These are phyloP conservation scores for Leccinellum luteum DNA, from an alignment of 768 basidiomycete genomes.

Conservation along the genomic window DNA sequence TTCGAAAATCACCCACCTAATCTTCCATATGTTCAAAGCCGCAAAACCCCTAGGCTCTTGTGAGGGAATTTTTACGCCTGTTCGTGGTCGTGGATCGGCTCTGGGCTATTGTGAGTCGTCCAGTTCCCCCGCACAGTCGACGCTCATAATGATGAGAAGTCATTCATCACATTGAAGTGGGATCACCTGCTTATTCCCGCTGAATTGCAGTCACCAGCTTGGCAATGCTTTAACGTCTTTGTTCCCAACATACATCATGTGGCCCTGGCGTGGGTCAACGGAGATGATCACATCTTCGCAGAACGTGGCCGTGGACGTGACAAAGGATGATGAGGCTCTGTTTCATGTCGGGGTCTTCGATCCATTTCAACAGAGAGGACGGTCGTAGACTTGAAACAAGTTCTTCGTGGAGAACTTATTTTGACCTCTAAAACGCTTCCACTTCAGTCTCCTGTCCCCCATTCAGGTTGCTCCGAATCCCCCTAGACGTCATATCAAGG, in stretches of 20 bases:
- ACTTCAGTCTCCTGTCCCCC: neutral
- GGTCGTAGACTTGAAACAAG: neutral
- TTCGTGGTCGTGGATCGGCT: neutral
- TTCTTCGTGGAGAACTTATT: neutral
- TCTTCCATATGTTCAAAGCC: neutral
- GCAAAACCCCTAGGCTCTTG: neutral
- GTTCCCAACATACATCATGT: neutral
- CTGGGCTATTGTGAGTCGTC: neutral
- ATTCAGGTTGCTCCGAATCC: neutral
- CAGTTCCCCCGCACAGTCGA: slow-evolving; percentile 12
- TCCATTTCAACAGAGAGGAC: neutral
- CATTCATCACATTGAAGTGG: slow-evolving; percentile 8
- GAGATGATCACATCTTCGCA: slow-evolving; percentile 22
- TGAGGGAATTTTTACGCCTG: neutral
- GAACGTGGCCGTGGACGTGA: slow-evolving; percentile 9
- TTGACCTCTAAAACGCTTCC: neutral
- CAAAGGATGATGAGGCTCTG: neutral
- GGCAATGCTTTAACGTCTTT: slow-evolving; percentile 2
- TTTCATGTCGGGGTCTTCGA: neutral
- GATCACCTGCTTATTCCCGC: slow-evolving; percentile 23
- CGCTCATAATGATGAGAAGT: slow-evolving; percentile 17
- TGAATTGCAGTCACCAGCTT: slow-evolving; percentile 7
- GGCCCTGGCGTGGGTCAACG: slow-evolving; percentile 10
- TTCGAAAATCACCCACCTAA: neutral
- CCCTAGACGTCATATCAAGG: neutral